Evolutionary conservation across 148 eudicot species (phyloP).

Genomic region (Talinum fruticosum): DNA sequence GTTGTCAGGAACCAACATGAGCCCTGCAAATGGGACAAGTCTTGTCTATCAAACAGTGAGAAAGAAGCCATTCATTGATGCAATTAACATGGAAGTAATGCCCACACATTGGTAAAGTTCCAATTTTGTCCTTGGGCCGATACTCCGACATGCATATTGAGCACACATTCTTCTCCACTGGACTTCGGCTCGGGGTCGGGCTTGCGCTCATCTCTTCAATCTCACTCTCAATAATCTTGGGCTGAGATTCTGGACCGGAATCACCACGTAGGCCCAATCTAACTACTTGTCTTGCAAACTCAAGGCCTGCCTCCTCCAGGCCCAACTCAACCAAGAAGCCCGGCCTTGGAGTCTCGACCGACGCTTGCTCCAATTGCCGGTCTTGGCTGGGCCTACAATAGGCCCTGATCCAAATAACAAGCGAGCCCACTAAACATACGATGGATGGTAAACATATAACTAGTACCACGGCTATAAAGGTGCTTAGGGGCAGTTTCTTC

Average conservation of each 20-base stretch:
- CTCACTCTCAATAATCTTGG: slow-evolving; percentile 17
- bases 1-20: slow-evolving; percentile 11
- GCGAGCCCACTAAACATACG: slow-evolving; percentile 20
- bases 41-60: slow-evolving; percentile 19
- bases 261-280: slow-evolving; percentile 8
- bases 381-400: neutral
- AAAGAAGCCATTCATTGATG: slow-evolving; percentile 19
- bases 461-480: slow-evolving; percentile 17
- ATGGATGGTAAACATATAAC: slow-evolving; percentile 25
- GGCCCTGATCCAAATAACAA: slow-evolving; percentile 15
- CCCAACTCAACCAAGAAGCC: slow-evolving; percentile 14
- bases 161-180: slow-evolving; percentile 14
- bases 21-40: slow-evolving; percentile 37
- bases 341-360: neutral
- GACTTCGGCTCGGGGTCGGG: too few species aligned
- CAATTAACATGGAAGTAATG: slow-evolving; percentile 35
- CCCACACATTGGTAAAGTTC: slow-evolving; percentile 28
- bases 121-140: slow-evolving; percentile 22
- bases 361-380: neutral
- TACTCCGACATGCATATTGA: slow-evolving; percentile 32
- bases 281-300: slow-evolving; percentile 23
- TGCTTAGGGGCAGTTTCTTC: slow-evolving; percentile 10
- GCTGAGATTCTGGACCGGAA: neutral
- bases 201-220: too few species aligned
- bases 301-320: slow-evolving; percentile 20